Evolutionary conservation across 2,329 filamentous ascomycete species (phyloP).

Genomic region (Aspergillus eucalypticola): DNA sequence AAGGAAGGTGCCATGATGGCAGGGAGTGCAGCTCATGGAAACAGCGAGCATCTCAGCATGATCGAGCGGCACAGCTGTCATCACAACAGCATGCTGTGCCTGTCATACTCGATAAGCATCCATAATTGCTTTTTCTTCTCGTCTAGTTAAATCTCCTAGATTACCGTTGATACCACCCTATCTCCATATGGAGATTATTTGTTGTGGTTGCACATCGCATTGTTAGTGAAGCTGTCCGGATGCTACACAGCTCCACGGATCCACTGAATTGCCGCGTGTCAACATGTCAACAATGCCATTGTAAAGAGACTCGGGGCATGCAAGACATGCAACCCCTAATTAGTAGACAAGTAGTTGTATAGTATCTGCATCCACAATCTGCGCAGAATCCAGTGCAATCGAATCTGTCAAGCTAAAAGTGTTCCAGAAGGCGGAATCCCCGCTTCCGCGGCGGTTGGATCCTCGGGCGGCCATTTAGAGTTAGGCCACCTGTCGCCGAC

Average conservation of each 20-base stretch:
- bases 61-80: too few species aligned
- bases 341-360: too few species aligned
- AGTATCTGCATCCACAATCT: not conserved
- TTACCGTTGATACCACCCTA: not conserved
- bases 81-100: too few species aligned
- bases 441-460: constrained; percentile 20
- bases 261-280: not conserved
- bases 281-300: not conserved
- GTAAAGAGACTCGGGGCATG: not conserved
- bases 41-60: not conserved
- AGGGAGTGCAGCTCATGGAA: not conserved
- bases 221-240: not conserved
- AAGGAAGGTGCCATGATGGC: not conserved
- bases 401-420: not conserved
- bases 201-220: not conserved
- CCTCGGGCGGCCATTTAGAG: constrained; percentile 14
- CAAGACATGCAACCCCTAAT: too few species aligned
- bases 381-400: not conserved
- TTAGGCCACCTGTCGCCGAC: constrained; percentile 36
- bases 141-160: not conserved
- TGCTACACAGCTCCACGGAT: not conserved
- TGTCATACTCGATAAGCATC: not conserved
- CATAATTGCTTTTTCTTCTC: not conserved
- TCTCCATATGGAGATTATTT: not conserved
- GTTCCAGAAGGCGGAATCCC: constrained; percentile 14